phyloP scores from a whole-genome alignment of 306 rosid species.

The Adenanthera pavonina region DNA sequence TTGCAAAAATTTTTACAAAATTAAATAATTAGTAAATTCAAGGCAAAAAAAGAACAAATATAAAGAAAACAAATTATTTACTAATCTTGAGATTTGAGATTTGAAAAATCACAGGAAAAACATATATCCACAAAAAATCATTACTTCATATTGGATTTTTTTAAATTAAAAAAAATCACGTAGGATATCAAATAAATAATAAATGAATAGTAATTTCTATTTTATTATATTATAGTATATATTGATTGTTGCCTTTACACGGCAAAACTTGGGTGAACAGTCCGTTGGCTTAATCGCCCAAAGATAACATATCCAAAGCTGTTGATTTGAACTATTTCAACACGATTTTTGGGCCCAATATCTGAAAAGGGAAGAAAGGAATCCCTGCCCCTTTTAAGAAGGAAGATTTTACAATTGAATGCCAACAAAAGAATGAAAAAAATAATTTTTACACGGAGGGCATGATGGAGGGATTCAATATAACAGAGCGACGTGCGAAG shows the following conservation, averaged over 20 bases:
- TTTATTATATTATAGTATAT: not conserved
- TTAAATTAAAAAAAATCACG: no score
- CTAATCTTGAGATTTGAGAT: no score
- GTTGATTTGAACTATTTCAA: slow-evolving; percentile 30
- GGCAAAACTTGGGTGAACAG: slow-evolving; percentile 52
- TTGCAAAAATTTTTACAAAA: no score
- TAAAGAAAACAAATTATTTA: no score
- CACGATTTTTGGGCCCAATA: slow-evolving; percentile 22
- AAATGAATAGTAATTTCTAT: no score
- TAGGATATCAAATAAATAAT: no score
- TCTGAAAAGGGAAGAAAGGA: not conserved
- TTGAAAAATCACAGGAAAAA: no score
- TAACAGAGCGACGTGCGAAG: not conserved
- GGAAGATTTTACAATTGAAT: slow-evolving; percentile 47
- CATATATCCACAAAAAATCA: no score
- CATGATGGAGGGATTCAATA: slow-evolving; percentile 37
- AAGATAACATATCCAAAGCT: slow-evolving; percentile 6
- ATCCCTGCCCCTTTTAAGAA: slow-evolving; percentile 41
- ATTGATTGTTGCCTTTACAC: slow-evolving; percentile 40
- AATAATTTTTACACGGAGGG: slow-evolving; percentile 48
- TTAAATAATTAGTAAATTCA: no score
- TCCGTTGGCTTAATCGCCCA: slow-evolving; percentile 40
- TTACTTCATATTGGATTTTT: no score
- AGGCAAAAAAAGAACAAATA: no score
- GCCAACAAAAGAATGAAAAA: slow-evolving; percentile 59